Base-by-base conservation (phyloP, 2,329 filamentous ascomycete genomes). In the Fusarium sp. region DNA sequence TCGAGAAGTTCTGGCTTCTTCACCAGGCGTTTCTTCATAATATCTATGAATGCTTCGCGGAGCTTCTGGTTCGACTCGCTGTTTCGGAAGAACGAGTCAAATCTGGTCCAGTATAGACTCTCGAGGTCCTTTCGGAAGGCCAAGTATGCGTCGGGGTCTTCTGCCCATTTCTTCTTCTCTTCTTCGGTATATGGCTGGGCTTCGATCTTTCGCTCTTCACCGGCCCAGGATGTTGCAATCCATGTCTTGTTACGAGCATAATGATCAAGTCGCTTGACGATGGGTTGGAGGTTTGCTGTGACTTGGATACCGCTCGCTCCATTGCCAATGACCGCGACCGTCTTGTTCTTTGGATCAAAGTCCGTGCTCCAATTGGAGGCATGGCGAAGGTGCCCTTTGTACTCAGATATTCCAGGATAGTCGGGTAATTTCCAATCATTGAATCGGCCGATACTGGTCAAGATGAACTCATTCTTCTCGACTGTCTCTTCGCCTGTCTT, bases 191-290 rank as follows among this genome's bases (percentile, higher is more conserved):
- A 89, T 1, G 84, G 84, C 50, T 91, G 90, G 0, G 90, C 85
- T 38, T 87, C 87, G 1, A 88, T 82, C 35, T 86, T 87, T 37
- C 89, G 86, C 73, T 88, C 82, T 66, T 88, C 82, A 38, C 88
- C 85, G 0, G 88, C 88, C 80, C 90, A 92, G 0, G 89, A 88
- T 4, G 88, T 86, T 0, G 91, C 89, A 33, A 93, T 89, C 92
- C 92, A 94, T 0, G 91, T 93, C 37, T 84, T 87, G 73, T 88
- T 91, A 15, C 91, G 84, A 3, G 87, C 89, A 71, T 92, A 93
- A 79, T 92, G 89, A 70, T 93, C 89, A 1, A 93, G 82, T 4
- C 84, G 87, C 2, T 73, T 76, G 3, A 87, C 87, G 0, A 75
- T 76, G 33, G 83, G 83, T 62, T 89, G 88, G 3, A 91, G 72